Percentiles rank a stretch among this genome's conserved stretches.
phyloP scores from a whole-genome alignment of 2,329 filamentous ascomycete species.

The Chlorencoelia australis region DNA sequence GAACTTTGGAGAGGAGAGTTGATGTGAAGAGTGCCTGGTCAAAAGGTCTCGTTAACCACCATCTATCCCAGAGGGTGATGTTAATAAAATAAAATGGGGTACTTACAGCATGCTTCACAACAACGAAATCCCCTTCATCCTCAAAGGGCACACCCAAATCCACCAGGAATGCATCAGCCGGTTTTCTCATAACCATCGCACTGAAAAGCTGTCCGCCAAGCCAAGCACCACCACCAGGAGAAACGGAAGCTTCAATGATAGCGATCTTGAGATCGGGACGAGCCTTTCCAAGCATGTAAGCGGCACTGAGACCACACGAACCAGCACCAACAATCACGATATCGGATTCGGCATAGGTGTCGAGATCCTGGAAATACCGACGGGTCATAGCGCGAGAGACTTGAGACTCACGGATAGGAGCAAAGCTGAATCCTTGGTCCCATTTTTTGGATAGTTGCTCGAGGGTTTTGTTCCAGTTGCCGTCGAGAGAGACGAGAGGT shows the following conservation, averaged over 20 bases:
- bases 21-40: slow-evolving; percentile 69
- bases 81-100: neutral
- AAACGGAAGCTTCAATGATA: slow-evolving; percentile 79
- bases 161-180: slow-evolving; percentile 72
- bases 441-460: slow-evolving; percentile 65
- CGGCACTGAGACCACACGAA: slow-evolving; percentile 75
- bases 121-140: slow-evolving; percentile 79
- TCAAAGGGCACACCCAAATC: slow-evolving; percentile 80
- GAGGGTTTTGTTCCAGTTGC: slow-evolving; percentile 33
- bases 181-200: slow-evolving; percentile 92
- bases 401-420: slow-evolving; percentile 81
- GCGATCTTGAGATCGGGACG: slow-evolving; percentile 87
- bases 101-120: slow-evolving; percentile 75
- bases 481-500: slow-evolving; percentile 36
- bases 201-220: slow-evolving; percentile 90
- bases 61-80: neutral
- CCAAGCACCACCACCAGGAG: slow-evolving; percentile 84
- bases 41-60: neutral
- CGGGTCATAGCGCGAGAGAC: slow-evolving; percentile 89
- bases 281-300: slow-evolving; percentile 73
- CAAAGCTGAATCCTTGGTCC: slow-evolving; percentile 64
- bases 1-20: slow-evolving; percentile 73
- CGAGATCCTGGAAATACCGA: slow-evolving; percentile 84
- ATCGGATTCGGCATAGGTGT: slow-evolving; percentile 84
- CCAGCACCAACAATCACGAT: slow-evolving; percentile 89